A percentile compares a stretch with the other conserved stretches of the same genome.
Evolutionary conservation across 345 rosid genomes (phyloP).

Genomic region (Populus davidiana): DNA sequence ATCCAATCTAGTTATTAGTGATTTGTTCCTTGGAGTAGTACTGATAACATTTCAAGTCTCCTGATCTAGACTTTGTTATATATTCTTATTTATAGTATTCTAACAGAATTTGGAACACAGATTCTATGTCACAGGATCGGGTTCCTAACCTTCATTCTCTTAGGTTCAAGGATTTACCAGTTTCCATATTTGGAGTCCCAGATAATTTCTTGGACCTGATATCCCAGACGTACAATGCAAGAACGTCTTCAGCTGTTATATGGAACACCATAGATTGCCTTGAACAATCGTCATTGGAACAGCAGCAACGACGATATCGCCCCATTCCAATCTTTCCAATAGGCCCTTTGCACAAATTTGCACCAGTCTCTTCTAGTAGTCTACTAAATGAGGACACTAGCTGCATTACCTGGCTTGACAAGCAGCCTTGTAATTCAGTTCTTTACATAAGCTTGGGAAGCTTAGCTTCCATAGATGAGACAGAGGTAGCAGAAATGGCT

Average conservation of each 20-base stretch:
- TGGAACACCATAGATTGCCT: conserved; percentile 33
- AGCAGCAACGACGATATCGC: conserved; percentile 7
- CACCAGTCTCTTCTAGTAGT: conserved; percentile 20
- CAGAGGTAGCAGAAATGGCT: conserved; percentile 35
- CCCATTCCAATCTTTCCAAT: conserved; percentile 26
- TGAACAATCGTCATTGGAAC: conserved; percentile 21
- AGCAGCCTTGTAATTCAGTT: conserved; percentile 28
- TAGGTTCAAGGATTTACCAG: conserved; percentile 28
- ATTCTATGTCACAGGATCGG: conserved; percentile 4
- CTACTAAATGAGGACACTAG: conserved; percentile 24
- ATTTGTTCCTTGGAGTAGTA: too few relatives aligned
- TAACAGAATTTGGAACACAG: conserved; percentile 9
- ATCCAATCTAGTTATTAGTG: too few relatives aligned
- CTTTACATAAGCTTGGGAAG: conserved; percentile 39
- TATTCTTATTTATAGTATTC: conserved; percentile 8
- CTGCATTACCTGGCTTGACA: conserved; percentile 41
- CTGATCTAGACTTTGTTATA: neutral
- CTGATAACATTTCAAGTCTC: too few relatives aligned
- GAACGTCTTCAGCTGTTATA: conserved; percentile 23
- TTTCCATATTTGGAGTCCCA: neutral
- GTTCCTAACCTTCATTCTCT: conserved; percentile 19
- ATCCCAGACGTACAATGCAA: neutral
- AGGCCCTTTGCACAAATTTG: conserved; percentile 38
- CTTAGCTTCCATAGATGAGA: conserved; percentile 5
- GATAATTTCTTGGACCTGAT: conserved; percentile 8